These are phyloP conservation scores for Daphne laureola DNA, from an alignment of 441 rosid genomes.

Conservation along the genomic window DNA sequence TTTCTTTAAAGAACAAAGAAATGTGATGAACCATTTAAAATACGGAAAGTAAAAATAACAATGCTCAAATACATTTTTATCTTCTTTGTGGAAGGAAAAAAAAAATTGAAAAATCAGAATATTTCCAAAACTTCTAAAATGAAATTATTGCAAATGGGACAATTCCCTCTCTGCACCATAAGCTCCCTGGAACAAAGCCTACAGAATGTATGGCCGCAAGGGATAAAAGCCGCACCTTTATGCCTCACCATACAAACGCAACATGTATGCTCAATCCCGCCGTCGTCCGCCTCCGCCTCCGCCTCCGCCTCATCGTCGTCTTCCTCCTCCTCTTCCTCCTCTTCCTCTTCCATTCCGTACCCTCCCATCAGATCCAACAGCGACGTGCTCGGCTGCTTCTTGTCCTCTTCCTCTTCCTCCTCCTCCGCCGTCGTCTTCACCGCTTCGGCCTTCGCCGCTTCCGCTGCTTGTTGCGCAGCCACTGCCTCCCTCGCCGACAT, in stretches of 20 bases:
- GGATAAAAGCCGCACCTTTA: constrained; percentile 90
- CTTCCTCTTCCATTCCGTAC: constrained; percentile 24
- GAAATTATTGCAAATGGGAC: constrained; percentile 69
- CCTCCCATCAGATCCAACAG: constrained; percentile 72
- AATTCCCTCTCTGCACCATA: constrained; percentile 68
- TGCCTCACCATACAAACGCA: constrained; percentile 93
- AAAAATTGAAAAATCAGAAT: constrained; percentile 20
- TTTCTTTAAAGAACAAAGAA: no score
- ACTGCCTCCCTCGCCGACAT: constrained; percentile 70
- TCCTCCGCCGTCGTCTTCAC: constrained; percentile 17
- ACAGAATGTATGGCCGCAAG: constrained; percentile 86
- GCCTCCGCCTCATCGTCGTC: constrained; percentile 17
- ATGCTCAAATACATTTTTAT: no score
- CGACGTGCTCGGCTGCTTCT: constrained; percentile 49
- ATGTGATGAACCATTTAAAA: no score
- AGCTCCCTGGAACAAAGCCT: constrained; percentile 83
- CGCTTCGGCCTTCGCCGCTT: constrained; percentile 19
- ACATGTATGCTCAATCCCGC: constrained; percentile 46
- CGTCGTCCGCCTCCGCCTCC: constrained; percentile 16
- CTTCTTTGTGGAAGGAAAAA: background rate
- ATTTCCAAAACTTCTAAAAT: constrained; percentile 73
- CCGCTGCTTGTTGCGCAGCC: constrained; percentile 36
- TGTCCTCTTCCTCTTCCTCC: constrained; percentile 10
- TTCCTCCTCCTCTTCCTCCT: constrained; percentile 11
- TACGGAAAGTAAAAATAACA: no score